These are phyloP conservation scores for Ophiocordyceps camponoti-floridani DNA, from an alignment of 2,329 filamentous ascomycete genomes.

Conservation along the genomic window DNA sequence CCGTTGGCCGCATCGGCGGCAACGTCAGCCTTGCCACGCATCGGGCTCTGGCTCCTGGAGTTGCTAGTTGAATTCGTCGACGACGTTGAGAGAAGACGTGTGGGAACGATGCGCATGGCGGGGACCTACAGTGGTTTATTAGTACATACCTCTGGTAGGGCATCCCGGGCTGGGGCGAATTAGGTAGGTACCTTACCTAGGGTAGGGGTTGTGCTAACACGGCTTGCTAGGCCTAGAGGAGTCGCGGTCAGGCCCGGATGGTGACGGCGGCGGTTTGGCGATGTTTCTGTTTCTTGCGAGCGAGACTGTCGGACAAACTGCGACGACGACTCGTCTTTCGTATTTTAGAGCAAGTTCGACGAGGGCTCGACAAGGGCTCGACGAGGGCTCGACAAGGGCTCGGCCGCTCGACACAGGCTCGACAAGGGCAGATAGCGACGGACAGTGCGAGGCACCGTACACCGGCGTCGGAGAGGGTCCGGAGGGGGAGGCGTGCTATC, in stretches of 20 bases:
- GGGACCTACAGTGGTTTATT: not conserved
- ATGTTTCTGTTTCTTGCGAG: too few relatives aligned
- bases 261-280: too few relatives aligned
- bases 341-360: too few relatives aligned
- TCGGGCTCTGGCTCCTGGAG: constrained; percentile 24
- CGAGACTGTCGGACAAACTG: too few relatives aligned
- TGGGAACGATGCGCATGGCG: constrained; percentile 39
- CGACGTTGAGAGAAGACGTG: constrained; percentile 29
- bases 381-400: not conserved
- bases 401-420: too few relatives aligned
- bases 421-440: not conserved
- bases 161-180: too few relatives aligned
- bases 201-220: too few relatives aligned
- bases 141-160: not conserved
- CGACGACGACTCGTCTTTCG: too few relatives aligned
- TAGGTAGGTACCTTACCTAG: too few relatives aligned
- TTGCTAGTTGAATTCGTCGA: constrained; percentile 16
- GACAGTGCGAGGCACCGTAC: not conserved
- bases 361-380: too few relatives aligned
- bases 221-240: too few relatives aligned
- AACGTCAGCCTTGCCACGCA: constrained; percentile 29
- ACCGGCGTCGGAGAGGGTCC: not conserved
- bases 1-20: constrained; percentile 19
- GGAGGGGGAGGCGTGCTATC: not conserved
- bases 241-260: too few relatives aligned